Evolutionary conservation across 306 rosid genomes (phyloP).

Genomic region (Trifolium pratense): DNA sequence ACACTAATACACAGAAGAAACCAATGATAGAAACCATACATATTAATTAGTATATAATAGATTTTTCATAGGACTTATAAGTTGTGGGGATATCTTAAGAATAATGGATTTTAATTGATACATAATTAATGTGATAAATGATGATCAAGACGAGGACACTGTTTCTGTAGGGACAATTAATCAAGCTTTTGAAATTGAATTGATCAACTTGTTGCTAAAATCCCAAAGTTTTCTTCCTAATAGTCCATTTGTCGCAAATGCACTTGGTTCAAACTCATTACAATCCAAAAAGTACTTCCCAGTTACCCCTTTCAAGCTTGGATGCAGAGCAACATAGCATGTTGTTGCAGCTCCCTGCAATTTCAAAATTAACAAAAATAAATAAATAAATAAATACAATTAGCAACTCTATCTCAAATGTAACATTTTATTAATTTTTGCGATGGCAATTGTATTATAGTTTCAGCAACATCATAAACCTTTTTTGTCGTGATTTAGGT

Average conservation of each 20-base stretch:
- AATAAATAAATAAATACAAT: too few species aligned
- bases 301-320: conserved; percentile 67
- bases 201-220: conserved; percentile 72
- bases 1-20: too few species aligned
- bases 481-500: neutral
- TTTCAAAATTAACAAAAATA: conserved; percentile 1
- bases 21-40: too few species aligned
- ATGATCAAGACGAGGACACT: neutral
- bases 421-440: too few species aligned
- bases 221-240: conserved; percentile 79
- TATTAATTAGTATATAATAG: too few species aligned
- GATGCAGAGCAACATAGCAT: conserved; percentile 82
- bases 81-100: too few species aligned
- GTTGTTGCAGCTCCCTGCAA: conserved; percentile 89
- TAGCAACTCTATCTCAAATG: neutral
- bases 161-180: neutral
- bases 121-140: too few species aligned
- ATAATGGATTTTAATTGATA: too few species aligned
- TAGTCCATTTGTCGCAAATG: conserved; percentile 50
- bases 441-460: too few species aligned
- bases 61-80: too few species aligned
- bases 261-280: conserved; percentile 69
- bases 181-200: conserved; percentile 49
- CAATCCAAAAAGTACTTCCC: conserved; percentile 82
- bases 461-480: neutral